phyloP scores from a whole-genome alignment of 305 asterid genomes.

The Fraxinus xanthoxyloides region DNA sequence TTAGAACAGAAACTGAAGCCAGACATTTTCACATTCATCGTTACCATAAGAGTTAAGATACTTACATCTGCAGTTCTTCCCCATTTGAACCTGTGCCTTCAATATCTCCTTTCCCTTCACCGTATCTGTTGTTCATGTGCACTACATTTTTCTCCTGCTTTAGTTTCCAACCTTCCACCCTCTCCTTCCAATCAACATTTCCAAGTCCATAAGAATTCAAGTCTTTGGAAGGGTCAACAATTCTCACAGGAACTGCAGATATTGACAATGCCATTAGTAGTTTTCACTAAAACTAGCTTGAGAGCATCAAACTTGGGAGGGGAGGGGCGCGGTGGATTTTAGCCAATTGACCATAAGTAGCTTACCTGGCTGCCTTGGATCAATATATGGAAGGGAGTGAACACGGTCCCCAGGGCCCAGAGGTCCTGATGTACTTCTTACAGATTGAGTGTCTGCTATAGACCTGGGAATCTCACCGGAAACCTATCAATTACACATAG shows the following conservation, averaged over 20 bases:
- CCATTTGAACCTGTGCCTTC: constrained; percentile 96
- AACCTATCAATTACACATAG: constrained; percentile 35
- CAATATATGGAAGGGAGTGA: constrained; percentile 61
- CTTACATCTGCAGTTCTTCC: constrained; percentile 85
- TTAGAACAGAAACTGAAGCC: constrained; percentile 6
- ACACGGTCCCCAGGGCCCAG: constrained; percentile 66
- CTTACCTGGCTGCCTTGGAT: constrained; percentile 68
- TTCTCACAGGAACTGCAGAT: constrained; percentile 75
- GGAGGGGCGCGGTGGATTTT: no score
- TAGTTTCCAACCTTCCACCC: constrained; percentile 84
- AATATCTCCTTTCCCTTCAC: constrained; percentile 79
- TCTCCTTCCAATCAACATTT: constrained; percentile 90
- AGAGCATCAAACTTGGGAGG: neutral
- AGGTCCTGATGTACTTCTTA: constrained; percentile 93
- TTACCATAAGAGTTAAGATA: constrained; percentile 2
- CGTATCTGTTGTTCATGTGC: constrained; percentile 58
- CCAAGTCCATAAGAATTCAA: constrained; percentile 88
- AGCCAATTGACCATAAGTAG: neutral
- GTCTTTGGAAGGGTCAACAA: constrained; percentile 86
- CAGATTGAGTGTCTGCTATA: constrained; percentile 70
- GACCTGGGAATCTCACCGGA: constrained; percentile 83
- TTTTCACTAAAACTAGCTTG: neutral
- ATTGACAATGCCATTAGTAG: constrained; percentile 6
- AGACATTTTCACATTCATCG: neutral
- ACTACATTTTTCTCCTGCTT: constrained; percentile 73